Evolutionary conservation across 495 filamentous ascomycete species (phyloP).

Genomic region (Cladorrhinum samala): DNA sequence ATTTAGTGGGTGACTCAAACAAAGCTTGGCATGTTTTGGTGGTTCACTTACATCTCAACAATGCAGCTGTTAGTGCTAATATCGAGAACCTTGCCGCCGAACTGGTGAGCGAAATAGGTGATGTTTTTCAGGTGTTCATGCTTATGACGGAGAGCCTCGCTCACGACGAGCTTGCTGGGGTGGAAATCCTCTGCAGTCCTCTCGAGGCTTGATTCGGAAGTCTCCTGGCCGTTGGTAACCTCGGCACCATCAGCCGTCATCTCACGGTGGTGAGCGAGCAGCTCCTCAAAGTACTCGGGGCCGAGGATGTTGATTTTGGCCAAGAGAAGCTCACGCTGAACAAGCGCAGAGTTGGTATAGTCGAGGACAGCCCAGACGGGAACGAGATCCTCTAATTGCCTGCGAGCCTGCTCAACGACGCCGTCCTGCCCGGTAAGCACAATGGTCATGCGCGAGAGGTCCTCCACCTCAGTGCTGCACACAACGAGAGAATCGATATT

Average conservation of each 20-base stretch:
- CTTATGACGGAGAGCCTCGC: conserved; percentile 88
- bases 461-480: conserved; percentile 96
- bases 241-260: conserved; percentile 42
- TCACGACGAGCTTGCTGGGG: conserved; percentile 73
- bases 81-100: conserved; percentile 93
- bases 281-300: conserved; percentile 95
- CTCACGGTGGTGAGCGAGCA: conserved; percentile 85
- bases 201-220: conserved; percentile 26
- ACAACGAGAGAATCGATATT: conserved; percentile 98
- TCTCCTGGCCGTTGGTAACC: conserved; percentile 30
- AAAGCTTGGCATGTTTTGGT: background rate
- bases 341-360: conserved; percentile 87
- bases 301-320: conserved; percentile 94
- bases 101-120: conserved; percentile 93
- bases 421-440: conserved; percentile 93
- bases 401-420: conserved; percentile 92
- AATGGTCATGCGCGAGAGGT: conserved; percentile 97
- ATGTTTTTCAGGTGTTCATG: conserved; percentile 94
- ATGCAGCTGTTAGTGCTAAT: conserved; percentile 98
- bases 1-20: conserved; percentile 12
- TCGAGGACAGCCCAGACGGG: conserved; percentile 98
- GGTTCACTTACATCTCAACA: conserved; percentile 79
- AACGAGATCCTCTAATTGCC: conserved; percentile 93
- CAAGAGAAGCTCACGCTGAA: conserved; percentile 92
- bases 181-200: conserved; percentile 65